phyloP scores from a whole-genome alignment of 805 yeast genomes.

The Suhomyces vadensis region DNA sequence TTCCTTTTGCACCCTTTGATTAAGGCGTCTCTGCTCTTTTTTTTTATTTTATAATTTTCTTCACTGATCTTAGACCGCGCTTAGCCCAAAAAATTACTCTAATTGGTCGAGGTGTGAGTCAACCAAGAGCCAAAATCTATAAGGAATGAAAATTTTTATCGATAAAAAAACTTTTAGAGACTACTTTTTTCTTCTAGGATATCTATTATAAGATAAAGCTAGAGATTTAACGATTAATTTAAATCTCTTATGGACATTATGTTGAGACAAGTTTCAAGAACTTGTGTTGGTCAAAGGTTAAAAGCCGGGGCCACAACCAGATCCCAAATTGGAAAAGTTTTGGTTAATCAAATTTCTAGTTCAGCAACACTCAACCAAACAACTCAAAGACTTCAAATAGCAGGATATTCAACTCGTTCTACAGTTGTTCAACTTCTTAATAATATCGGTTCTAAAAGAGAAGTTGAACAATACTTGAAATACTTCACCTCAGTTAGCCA shows the following conservation, averaged over 20 bases:
- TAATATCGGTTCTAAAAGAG: conserved; percentile 96
- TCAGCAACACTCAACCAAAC: conserved; percentile 1
- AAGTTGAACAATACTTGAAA: conserved; percentile 95
- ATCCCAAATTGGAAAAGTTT: conserved; percentile 3
- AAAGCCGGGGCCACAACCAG: conserved; percentile 6
- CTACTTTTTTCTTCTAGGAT: conserved; percentile 5
- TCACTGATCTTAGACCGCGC: conserved; percentile 43
- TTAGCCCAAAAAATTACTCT: conserved; percentile 32
- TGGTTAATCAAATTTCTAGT: background rate
- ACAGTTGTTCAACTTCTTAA: conserved; percentile 93
- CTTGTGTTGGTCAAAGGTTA: conserved; percentile 5
- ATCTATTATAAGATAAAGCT: background rate
- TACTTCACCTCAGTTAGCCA: conserved; percentile 95
- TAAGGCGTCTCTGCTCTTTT: conserved; percentile 2
- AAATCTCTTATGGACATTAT: conserved; percentile 7
- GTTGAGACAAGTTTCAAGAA: conserved; percentile 22
- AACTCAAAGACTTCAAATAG: conserved; percentile 7
- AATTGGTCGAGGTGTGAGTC: conserved; percentile 25
- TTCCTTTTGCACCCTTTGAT: conserved; percentile 3
- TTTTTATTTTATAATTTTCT: conserved; percentile 3
- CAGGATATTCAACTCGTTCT: conserved; percentile 68
- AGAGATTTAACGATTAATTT: background rate
- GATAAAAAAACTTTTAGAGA: conserved; percentile 3
- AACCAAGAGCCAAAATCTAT: conserved; percentile 6
- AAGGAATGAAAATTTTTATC: conserved; percentile 8